Percentiles rank a stretch among this genome's conserved stretches.
Evolutionary conservation across 1,284 basidiomycete species (phyloP).

Genomic region (Coriolopsis trogii): DNA sequence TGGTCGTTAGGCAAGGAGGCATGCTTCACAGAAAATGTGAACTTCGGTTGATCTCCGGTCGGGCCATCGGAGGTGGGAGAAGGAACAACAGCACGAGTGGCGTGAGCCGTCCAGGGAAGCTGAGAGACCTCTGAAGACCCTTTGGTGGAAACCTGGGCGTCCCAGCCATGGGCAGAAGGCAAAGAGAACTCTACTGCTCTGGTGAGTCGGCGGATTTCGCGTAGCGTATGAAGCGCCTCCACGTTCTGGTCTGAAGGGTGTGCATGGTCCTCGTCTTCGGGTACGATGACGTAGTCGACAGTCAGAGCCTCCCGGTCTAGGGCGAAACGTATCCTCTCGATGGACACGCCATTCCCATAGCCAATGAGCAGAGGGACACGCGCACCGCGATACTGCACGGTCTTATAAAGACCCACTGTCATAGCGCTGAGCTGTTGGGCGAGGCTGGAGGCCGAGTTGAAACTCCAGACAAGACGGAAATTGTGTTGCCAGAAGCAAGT

Average conservation of each 20-base stretch:
- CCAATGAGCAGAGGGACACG: slow-evolving; percentile 77
- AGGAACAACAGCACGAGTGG: slow-evolving; percentile 51
- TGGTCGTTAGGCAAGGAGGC: slow-evolving; percentile 71
- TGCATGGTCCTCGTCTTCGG: slow-evolving; percentile 63
- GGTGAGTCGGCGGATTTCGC: slow-evolving; percentile 68
- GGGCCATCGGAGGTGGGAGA: slow-evolving; percentile 38
- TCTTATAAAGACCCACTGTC: slow-evolving; percentile 78
- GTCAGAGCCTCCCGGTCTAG: slow-evolving; percentile 80
- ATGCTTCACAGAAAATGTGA: slow-evolving; percentile 74
- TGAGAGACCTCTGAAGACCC: slow-evolving; percentile 74
- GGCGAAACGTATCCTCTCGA: slow-evolving; percentile 81
- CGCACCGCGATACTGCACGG: slow-evolving; percentile 72
- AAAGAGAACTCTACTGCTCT: slow-evolving; percentile 82
- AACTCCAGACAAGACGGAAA: slow-evolving; percentile 86
- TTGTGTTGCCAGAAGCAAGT: slow-evolving; percentile 97
- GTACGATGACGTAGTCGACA: slow-evolving; percentile 87
- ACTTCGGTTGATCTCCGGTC: slow-evolving; percentile 51
- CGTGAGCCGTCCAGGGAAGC: slow-evolving; percentile 77
- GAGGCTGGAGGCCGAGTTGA: slow-evolving; percentile 60
- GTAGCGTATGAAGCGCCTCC: slow-evolving; percentile 62
- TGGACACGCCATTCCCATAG: slow-evolving; percentile 83
- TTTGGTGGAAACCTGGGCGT: slow-evolving; percentile 76
- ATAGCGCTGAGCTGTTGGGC: slow-evolving; percentile 82
- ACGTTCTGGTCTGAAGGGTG: slow-evolving; percentile 46
- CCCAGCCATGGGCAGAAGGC: slow-evolving; percentile 86